Evolutionary conservation across 2,329 filamentous ascomycete species (phyloP).

Genomic region (Plectosphaerella cucumerina): DNA sequence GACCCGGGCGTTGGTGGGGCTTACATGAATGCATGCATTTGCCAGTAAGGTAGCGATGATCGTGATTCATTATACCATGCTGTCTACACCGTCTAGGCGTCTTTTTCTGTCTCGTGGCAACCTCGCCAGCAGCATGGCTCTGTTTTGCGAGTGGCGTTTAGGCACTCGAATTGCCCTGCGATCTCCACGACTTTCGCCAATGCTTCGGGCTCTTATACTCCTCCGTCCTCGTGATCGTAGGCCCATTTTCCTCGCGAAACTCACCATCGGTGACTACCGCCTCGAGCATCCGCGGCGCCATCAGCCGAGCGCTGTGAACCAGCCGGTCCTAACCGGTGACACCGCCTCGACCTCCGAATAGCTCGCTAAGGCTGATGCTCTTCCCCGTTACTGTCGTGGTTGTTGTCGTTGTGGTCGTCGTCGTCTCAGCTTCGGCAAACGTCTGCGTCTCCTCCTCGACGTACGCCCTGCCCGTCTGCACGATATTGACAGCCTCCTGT

Average conservation of each 20-base stretch:
- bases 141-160: too few species aligned
- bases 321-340: constrained; percentile 11
- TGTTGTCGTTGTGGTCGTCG: constrained; percentile 20
- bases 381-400: neutral
- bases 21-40: neutral
- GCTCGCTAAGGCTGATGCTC: constrained; percentile 37
- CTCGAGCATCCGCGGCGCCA: neutral
- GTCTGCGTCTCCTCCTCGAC: constrained; percentile 15
- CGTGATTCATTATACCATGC: neutral
- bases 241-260: neutral
- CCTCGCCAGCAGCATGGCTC: neutral
- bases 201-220: neutral
- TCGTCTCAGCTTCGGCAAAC: constrained; percentile 39
- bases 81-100: neutral
- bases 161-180: neutral
- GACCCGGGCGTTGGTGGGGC: neutral
- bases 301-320: neutral
- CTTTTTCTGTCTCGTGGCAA: neutral
- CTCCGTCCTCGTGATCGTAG: neutral
- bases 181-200: too few species aligned
- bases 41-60: too few species aligned
- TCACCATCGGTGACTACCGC: neutral
- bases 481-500: constrained; percentile 33
- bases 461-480: constrained; percentile 13
- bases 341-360: constrained; percentile 30